Percentiles rank a stretch among this genome's conserved stretches.
These are phyloP conservation scores for Annulohypoxylon moriforme DNA, from an alignment of 495 filamentous ascomycete species.

Conservation along the genomic window DNA sequence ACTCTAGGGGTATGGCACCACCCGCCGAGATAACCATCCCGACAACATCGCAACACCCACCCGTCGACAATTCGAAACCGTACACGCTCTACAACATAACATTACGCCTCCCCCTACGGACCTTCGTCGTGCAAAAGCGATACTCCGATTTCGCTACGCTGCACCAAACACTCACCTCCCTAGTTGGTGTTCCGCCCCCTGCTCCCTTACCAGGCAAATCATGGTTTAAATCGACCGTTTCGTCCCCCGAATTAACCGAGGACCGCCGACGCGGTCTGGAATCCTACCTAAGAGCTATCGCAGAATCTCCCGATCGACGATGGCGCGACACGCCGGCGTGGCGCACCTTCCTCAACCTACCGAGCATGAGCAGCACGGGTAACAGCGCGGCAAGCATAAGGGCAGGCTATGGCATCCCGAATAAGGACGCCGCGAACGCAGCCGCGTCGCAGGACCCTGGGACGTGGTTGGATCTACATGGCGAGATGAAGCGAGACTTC, in stretches of 20 bases:
- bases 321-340: slow-evolving; percentile 90
- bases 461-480: slow-evolving; percentile 87
- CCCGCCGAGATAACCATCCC: slow-evolving; percentile 85
- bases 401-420: slow-evolving; percentile 56
- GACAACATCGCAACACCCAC: slow-evolving; percentile 69
- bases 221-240: slow-evolving; percentile 84
- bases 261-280: slow-evolving; percentile 80
- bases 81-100: slow-evolving; percentile 94
- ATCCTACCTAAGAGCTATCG: slow-evolving; percentile 83
- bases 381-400: slow-evolving; percentile 61
- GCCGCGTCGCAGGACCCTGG: slow-evolving; percentile 76
- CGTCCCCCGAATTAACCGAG: slow-evolving; percentile 81
- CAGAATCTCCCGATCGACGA: slow-evolving; percentile 75
- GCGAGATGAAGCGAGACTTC: slow-evolving; percentile 82
- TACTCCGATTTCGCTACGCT: slow-evolving; percentile 92
- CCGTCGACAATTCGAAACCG: slow-evolving; percentile 68
- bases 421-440: slow-evolving; percentile 52
- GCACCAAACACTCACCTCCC: slow-evolving; percentile 72
- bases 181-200: slow-evolving; percentile 70
- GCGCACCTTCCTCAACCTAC: slow-evolving; percentile 88
- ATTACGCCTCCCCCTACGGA: slow-evolving; percentile 86
- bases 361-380: slow-evolving; percentile 59
- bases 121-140: slow-evolving; percentile 88
- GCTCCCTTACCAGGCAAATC: slow-evolving; percentile 80
- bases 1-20: slow-evolving; percentile 70